Percentiles rank a stretch among this genome's conserved stretches.
Evolutionary conservation across 306 rosid genomes (phyloP).

Genomic region (Begonia fuchsioides): DNA sequence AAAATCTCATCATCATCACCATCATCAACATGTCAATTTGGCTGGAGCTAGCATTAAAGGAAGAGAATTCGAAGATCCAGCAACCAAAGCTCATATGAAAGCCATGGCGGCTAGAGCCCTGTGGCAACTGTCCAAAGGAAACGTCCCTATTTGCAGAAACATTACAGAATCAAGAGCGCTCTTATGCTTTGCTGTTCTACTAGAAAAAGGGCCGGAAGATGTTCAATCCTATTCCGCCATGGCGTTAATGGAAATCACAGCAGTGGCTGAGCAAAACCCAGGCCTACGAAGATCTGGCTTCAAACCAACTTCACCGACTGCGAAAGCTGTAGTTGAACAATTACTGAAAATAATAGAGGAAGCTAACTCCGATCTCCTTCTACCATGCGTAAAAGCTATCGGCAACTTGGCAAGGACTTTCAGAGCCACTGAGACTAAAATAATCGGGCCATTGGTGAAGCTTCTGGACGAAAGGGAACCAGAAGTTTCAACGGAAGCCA

Average conservation of each 20-base stretch:
- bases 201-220: conserved; percentile 4
- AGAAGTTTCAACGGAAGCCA: conserved; percentile 22
- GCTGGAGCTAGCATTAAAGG: conserved; percentile 41
- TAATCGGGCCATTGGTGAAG: conserved; percentile 40
- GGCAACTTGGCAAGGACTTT: conserved; percentile 62
- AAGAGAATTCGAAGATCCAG: conserved; percentile 43
- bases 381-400: conserved; percentile 32
- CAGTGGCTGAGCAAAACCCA: conserved; percentile 37
- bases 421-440: conserved; percentile 42
- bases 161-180: conserved; percentile 61
- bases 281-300: conserved; percentile 49
- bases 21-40: too few relatives aligned
- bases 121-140: conserved; percentile 40
- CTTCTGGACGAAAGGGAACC: conserved; percentile 52
- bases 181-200: conserved; percentile 43
- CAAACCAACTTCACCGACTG: conserved; percentile 44
- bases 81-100: conserved; percentile 21
- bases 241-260: conserved; percentile 54
- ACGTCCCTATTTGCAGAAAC: conserved; percentile 29
- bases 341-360: conserved; percentile 23
- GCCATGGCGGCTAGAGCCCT: conserved; percentile 37
- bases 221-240: conserved; percentile 31
- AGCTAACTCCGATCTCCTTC: conserved; percentile 26
- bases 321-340: conserved; percentile 18
- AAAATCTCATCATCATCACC: too few relatives aligned